Evolutionary conservation across 1,284 basidiomycete genomes (phyloP).

Genomic region (Malassezia pachydermatis): DNA sequence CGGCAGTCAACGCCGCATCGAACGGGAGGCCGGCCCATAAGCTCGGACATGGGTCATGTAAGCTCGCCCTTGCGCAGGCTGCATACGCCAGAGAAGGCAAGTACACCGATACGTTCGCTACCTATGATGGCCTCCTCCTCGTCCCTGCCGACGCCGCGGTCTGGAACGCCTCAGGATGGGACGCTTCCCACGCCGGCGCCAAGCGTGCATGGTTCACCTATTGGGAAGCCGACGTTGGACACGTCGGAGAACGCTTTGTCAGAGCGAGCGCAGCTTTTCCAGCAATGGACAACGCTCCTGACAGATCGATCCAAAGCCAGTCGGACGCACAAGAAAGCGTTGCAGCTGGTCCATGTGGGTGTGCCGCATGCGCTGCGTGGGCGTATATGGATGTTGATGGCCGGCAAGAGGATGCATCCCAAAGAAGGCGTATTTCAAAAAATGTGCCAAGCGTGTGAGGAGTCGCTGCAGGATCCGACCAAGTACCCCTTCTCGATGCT

Average conservation of each 20-base stretch:
- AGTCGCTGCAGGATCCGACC: conserved; percentile 27
- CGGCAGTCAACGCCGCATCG: too few species aligned
- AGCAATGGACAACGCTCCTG: conserved; percentile 13
- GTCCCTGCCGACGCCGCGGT: neutral
- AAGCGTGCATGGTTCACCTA: conserved; percentile 10
- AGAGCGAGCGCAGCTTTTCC: conserved; percentile 55
- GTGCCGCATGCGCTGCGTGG: conserved; percentile 55
- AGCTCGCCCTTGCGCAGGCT: too few species aligned
- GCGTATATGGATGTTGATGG: conserved; percentile 43
- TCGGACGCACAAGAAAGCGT: conserved; percentile 68
- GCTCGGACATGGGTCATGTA: too few species aligned
- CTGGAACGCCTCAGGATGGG: neutral
- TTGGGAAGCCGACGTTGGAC: conserved; percentile 62
- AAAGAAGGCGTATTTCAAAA: conserved; percentile 38
- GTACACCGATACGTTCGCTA: too few species aligned
- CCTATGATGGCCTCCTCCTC: neutral
- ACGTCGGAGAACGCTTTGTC: conserved; percentile 52
- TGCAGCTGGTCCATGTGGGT: conserved; percentile 64
- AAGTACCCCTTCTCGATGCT: conserved; percentile 34
- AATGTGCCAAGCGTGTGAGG: conserved; percentile 31
- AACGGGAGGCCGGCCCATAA: too few species aligned
- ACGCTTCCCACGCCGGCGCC: conserved; percentile 2
- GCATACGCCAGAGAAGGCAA: too few species aligned
- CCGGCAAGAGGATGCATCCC: conserved; percentile 28
- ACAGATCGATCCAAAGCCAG: conserved; percentile 52